These are phyloP conservation scores for Quercus engelmannii DNA, from an alignment of 306 rosid species.

Conservation along the genomic window DNA sequence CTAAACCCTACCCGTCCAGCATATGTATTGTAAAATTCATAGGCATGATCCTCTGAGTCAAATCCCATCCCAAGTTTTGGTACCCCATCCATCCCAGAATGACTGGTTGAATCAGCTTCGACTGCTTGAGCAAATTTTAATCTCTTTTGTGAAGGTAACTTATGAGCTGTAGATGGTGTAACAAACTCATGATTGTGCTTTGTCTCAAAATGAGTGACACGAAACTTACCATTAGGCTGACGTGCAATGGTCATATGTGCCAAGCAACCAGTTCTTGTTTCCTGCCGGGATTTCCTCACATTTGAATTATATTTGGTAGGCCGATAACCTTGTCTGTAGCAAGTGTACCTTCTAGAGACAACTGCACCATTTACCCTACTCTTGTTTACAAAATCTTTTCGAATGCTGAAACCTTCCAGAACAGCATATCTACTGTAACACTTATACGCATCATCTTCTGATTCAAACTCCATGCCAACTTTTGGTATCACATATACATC, in stretches of 20 bases:
- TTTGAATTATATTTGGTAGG: slow-evolving; percentile 22
- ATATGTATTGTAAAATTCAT: slow-evolving; percentile 55
- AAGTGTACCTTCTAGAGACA: slow-evolving; percentile 61
- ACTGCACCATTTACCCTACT: slow-evolving; percentile 54
- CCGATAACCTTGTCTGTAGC: slow-evolving; percentile 59
- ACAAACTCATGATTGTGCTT: slow-evolving; percentile 60
- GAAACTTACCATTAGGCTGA: slow-evolving; percentile 52
- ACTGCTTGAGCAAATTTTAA: slow-evolving; percentile 54
- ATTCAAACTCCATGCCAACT: slow-evolving; percentile 54
- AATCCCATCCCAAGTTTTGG: slow-evolving; percentile 66
- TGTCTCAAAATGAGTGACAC: slow-evolving; percentile 43
- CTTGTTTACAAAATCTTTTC: slow-evolving; percentile 64
- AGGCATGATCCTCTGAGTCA: slow-evolving; percentile 52
- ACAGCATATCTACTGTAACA: slow-evolving; percentile 55
- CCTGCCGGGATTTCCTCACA: slow-evolving; percentile 35
- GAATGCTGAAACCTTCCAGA: slow-evolving; percentile 54
- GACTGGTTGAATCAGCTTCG: slow-evolving; percentile 34
- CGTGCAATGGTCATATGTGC: slow-evolving; percentile 69
- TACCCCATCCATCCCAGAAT: slow-evolving; percentile 38
- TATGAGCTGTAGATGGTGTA: slow-evolving; percentile 36
- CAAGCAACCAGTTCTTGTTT: slow-evolving; percentile 66
- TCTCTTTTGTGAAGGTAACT: slow-evolving; percentile 58
- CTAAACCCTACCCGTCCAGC: slow-evolving; percentile 60
- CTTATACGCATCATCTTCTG: slow-evolving; percentile 59
- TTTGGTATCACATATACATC: slow-evolving; percentile 30